Conservation (phyloP, 768 basidiomycete species). For the Tylopilus felleus region DNA sequence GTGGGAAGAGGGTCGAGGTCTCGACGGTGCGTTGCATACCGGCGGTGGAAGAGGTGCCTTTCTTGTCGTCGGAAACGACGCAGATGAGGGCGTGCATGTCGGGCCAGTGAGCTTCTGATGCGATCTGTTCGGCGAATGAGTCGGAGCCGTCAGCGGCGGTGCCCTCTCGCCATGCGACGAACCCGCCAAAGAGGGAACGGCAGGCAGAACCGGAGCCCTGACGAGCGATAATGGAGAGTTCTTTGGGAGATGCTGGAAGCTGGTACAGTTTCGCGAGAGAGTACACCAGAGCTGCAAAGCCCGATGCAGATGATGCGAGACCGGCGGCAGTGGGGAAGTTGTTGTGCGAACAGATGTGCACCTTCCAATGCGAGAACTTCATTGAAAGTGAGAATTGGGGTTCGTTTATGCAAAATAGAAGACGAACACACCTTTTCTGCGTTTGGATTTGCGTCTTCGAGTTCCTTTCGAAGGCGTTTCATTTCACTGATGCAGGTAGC, state of each 20-base stretch:
- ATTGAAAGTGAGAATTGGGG: not conserved
- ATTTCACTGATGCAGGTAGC: slow-evolving; percentile 86
- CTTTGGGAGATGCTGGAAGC: slow-evolving; percentile 72
- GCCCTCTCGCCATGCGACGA: slow-evolving; percentile 84
- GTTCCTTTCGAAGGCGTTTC: slow-evolving; percentile 66
- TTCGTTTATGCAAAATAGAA: not conserved
- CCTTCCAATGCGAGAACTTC: slow-evolving; percentile 40
- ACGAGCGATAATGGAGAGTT: slow-evolving; percentile 90
- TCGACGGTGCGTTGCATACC: slow-evolving; percentile 99
- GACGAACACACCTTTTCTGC: slow-evolving; percentile 56
- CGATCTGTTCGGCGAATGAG: slow-evolving; percentile 85
- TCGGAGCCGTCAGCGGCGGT: slow-evolving; percentile 66
- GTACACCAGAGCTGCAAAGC: slow-evolving; percentile 91
- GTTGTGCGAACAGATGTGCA: slow-evolving; percentile 94
- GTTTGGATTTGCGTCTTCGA: slow-evolving; percentile 67
- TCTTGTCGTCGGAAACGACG: slow-evolving; percentile 94
- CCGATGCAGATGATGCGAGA: slow-evolving; percentile 94
- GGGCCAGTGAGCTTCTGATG: slow-evolving; percentile 85
- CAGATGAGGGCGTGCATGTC: slow-evolving; percentile 97
- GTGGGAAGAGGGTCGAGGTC: slow-evolving; percentile 82
- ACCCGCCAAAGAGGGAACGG: slow-evolving; percentile 95
- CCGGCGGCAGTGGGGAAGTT: slow-evolving; percentile 99
- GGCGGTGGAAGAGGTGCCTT: slow-evolving; percentile 89
- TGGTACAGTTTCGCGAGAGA: slow-evolving; percentile 85
- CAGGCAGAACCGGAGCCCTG: slow-evolving; percentile 98